A percentile compares a stretch with the other conserved stretches of the same genome.
phyloP scores from a whole-genome alignment of 2,329 filamentous ascomycete genomes.

The Myriosclerotinia curreyana region DNA sequence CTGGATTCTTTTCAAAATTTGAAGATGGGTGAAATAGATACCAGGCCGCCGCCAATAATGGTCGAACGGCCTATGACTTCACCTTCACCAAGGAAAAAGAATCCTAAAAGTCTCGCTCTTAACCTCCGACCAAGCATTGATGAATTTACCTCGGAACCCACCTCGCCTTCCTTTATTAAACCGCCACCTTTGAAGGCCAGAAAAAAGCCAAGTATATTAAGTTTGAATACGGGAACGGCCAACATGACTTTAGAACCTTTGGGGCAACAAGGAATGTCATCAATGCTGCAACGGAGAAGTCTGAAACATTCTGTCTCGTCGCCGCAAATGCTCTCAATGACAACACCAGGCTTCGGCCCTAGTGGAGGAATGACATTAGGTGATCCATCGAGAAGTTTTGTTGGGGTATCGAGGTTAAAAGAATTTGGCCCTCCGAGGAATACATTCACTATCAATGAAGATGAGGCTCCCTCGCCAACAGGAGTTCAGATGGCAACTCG shows the following conservation, averaged over 20 bases:
- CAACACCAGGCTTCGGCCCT: slow-evolving; percentile 58
- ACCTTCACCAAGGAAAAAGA: slow-evolving; percentile 68
- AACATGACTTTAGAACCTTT: slow-evolving; percentile 52
- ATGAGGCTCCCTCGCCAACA: slow-evolving; percentile 49
- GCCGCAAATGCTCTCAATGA: slow-evolving; percentile 56
- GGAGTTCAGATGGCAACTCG: slow-evolving; percentile 60
- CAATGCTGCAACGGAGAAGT: slow-evolving; percentile 59
- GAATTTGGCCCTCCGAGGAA: slow-evolving; percentile 33
- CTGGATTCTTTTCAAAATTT: slow-evolving; percentile 40
- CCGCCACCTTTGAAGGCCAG: slow-evolving; percentile 65
- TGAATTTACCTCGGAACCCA: slow-evolving; percentile 50
- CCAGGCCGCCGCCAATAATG: slow-evolving; percentile 43
- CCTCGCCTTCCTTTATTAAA: slow-evolving; percentile 76
- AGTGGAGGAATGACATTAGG: slow-evolving; percentile 63
- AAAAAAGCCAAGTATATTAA: slow-evolving; percentile 73
- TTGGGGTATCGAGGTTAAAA: slow-evolving; percentile 36
- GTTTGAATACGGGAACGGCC: slow-evolving; percentile 68
- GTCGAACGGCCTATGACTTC: slow-evolving; percentile 61
- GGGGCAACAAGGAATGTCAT: slow-evolving; percentile 53
- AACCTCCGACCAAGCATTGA: slow-evolving; percentile 56
- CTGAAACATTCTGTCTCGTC: slow-evolving; percentile 67
- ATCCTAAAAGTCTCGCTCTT: slow-evolving; percentile 80
- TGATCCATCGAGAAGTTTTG: slow-evolving; percentile 35
- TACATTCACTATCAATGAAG: slow-evolving; percentile 38
- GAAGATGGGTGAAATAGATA: slow-evolving; percentile 40